Base-by-base conservation (phyloP, 2,329 filamentous ascomycete genomes). In the Ascochyta lentis region DNA sequence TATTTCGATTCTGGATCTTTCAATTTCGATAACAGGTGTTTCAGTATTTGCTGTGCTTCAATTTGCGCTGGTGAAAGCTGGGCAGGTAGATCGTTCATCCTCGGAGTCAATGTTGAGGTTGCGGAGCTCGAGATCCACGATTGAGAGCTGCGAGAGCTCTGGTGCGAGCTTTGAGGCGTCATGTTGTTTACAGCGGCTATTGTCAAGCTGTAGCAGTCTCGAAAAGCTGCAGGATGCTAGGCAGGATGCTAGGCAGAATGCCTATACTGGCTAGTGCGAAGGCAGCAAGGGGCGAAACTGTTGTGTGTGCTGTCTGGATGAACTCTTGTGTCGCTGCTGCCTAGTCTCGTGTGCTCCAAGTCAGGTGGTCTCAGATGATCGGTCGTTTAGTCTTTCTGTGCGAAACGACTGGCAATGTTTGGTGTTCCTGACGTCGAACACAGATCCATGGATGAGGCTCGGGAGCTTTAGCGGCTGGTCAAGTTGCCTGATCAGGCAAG, bases 41-140 rank as follows among this genome's bases (percentile, higher is more conserved):
- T 24, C 10, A 74, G 60, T 9, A 71, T 64, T 2, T 34, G 33
- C 45, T 59, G 60, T 12, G 69, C 69, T 60, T 73, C 65, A n/a
- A 59, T 40, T 52, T 71, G 67, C 2, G 63, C 49, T 37, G 41
- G 35, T 37, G 58, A 47, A 9, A 56, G 31, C 15, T 56, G 40
- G 16, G 26, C 12, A 24, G 51, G 53, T 0, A 56, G 33, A 33
- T 63, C 59, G 40, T 56, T 56, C 61, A 65, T 62, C 24, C 38
- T 58, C 6, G 40, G n/a, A 16, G 48, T 26, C 3, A 22, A 34
- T 10, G 27, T n/a, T 33, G 38, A 38, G 3, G 37, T 19, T 5
- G 38, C n/a, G 15, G 48, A 37, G 31, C 33, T 50, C 4, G 41
- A 43, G 5, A 22, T 33, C 37, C 41, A 16, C 22, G 41, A 16